phyloP scores from a whole-genome alignment of 768 basidiomycete species.

The Phlegmacium glaucopus region DNA sequence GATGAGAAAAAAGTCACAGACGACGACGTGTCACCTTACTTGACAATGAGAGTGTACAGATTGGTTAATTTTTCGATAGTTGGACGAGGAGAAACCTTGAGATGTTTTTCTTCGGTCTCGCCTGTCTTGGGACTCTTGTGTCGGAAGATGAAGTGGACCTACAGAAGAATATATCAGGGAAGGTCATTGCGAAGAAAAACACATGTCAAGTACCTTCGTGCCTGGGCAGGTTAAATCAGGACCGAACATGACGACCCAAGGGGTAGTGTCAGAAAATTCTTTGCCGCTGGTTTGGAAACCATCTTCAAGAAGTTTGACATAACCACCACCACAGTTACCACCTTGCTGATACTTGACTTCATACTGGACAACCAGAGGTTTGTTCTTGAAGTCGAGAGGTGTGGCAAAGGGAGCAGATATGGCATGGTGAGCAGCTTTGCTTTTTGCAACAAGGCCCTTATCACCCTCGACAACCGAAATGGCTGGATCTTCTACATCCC shows the following conservation, averaged over 20 bases:
- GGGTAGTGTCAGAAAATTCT: slow-evolving; percentile 91
- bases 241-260: slow-evolving; percentile 97
- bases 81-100: slow-evolving; percentile 76
- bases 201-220: slow-evolving; percentile 59
- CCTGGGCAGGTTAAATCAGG: slow-evolving; percentile 93
- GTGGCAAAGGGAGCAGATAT: slow-evolving; percentile 88
- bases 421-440: slow-evolving; percentile 97
- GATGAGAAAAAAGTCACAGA: background rate
- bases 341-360: slow-evolving; percentile 99
- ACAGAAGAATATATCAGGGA: slow-evolving; percentile 5
- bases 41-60: slow-evolving; percentile 90
- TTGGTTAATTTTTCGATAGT: slow-evolving; percentile 88
- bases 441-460: slow-evolving; percentile 91
- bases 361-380: slow-evolving; percentile 94
- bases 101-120: slow-evolving; percentile 96
- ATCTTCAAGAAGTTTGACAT: slow-evolving; percentile 92
- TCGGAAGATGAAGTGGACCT: slow-evolving; percentile 99
- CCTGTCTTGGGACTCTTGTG: slow-evolving; percentile 92
- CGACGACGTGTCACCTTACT: slow-evolving; percentile 50
- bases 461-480: slow-evolving; percentile 78
- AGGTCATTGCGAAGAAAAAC: background rate
- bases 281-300: slow-evolving; percentile 93
- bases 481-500: slow-evolving; percentile 90
- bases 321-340: slow-evolving; percentile 98
- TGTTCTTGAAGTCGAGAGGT: slow-evolving; percentile 74